A percentile compares a stretch with the other conserved stretches of the same genome.
Evolutionary conservation across 176 grass and related monocot genomes (phyloP).

Genomic region (Cenchrus americanus): DNA sequence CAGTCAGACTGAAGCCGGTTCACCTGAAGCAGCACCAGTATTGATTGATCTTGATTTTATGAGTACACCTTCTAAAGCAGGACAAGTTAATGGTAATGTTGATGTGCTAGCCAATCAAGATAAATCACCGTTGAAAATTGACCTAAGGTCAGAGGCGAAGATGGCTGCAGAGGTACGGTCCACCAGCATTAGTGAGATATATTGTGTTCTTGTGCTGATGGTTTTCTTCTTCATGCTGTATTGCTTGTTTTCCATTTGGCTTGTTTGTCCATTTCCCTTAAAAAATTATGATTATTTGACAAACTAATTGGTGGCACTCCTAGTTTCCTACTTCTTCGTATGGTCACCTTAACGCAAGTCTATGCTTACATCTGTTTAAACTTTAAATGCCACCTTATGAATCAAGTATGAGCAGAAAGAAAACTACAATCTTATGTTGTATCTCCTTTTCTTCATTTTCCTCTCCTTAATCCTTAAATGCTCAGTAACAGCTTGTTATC

Average conservation of each 20-base stretch:
- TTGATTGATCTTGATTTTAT: conserved; percentile 41
- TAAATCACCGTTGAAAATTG: conserved; percentile 40
- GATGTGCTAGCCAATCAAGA: conserved; percentile 46
- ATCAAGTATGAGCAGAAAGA: not conserved
- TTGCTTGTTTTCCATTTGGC: conserved; percentile 19
- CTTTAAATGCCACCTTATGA: conserved; percentile 19
- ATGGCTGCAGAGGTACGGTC: conserved; percentile 64
- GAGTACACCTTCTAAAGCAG: conserved; percentile 32
- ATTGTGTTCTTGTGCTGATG: conserved; percentile 1
- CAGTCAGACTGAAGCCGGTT: conserved; percentile 31
- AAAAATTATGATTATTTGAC: not conserved
- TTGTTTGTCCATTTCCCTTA: not conserved
- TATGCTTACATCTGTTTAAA: not conserved
- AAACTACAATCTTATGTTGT: not conserved
- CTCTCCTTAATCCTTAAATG: not conserved
- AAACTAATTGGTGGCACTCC: not conserved
- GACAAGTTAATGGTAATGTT: conserved; percentile 34
- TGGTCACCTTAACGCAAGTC: not conserved
- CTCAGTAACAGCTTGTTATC: conserved; percentile 8
- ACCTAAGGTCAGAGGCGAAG: conserved; percentile 78
- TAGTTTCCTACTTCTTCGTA: not conserved
- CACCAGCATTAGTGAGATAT: conserved; percentile 10
- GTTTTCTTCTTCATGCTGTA: not conserved
- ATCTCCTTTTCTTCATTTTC: not conserved
- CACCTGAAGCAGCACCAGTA: conserved; percentile 27